A percentile compares a stretch with the other conserved stretches of the same genome.
Evolutionary conservation across 2,329 filamentous ascomycete species (phyloP).

Genomic region (Clonostachys byssicola): DNA sequence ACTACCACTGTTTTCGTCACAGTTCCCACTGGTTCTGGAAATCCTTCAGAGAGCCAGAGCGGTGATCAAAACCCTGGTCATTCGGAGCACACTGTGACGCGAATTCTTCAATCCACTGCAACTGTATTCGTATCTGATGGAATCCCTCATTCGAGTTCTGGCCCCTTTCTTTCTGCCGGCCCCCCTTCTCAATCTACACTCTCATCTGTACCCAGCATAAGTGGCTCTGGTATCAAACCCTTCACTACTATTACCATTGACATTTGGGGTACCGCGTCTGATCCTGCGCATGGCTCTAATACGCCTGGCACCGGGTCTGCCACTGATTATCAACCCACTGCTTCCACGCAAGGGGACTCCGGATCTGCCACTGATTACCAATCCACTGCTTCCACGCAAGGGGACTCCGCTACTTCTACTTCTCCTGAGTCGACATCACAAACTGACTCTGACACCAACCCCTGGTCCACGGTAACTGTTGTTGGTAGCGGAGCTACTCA

Average conservation of each 20-base stretch:
- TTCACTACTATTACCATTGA: slow-evolving; percentile 30
- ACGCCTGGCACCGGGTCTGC: slow-evolving; percentile 4
- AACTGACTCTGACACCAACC: not conserved
- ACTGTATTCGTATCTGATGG: slow-evolving; percentile 13
- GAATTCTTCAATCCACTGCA: slow-evolving; percentile 20
- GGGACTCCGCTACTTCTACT: not conserved
- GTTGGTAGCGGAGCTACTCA: no score
- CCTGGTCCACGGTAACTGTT: not conserved
- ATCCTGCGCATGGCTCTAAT: not conserved
- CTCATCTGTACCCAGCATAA: slow-evolving; percentile 3
- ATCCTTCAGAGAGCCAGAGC: slow-evolving; percentile 2
- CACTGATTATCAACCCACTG: slow-evolving; percentile 1
- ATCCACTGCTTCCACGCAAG: slow-evolving; percentile 5
- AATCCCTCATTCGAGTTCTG: slow-evolving; percentile 1
- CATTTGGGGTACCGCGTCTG: slow-evolving; percentile 18
- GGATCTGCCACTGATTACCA: slow-evolving; percentile 1
- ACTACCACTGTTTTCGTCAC: slow-evolving; percentile 45
- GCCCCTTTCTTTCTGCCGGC: slow-evolving; percentile 6
- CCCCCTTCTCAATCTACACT: slow-evolving; percentile 9
- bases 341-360: slow-evolving; percentile 3
- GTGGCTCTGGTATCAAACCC: slow-evolving; percentile 11
- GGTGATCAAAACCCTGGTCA: no score
- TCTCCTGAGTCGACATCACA: not conserved
- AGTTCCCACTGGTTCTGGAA: slow-evolving; percentile 21
- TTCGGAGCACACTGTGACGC: not conserved